Evolutionary conservation across 306 rosid genomes (phyloP).

Genomic region (Gastrolobium bilobum): DNA sequence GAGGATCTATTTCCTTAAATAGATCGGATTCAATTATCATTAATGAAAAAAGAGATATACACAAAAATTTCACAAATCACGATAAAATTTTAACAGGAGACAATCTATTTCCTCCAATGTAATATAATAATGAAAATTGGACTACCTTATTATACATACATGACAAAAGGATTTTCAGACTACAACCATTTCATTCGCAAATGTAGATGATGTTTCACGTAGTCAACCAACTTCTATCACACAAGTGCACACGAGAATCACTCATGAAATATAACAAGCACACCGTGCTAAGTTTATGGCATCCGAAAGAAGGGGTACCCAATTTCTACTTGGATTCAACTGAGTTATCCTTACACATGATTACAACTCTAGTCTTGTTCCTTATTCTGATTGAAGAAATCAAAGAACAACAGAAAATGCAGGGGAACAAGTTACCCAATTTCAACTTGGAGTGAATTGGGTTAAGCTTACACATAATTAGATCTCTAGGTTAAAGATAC

Average conservation of each 20-base stretch:
- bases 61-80: too few species aligned
- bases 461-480: constrained; percentile 49
- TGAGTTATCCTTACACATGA: constrained; percentile 27
- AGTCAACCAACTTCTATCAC: neutral
- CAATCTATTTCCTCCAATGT: too few species aligned
- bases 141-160: neutral
- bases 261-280: neutral
- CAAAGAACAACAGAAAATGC: constrained; percentile 23
- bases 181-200: neutral
- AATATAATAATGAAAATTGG: too few species aligned
- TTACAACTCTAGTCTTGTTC: constrained; percentile 37
- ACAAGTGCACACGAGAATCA: neutral
- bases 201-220: neutral
- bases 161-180: neutral
- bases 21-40: too few species aligned
- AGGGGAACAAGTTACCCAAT: constrained; percentile 42
- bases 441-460: constrained; percentile 31
- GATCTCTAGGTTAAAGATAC: constrained; percentile 43
- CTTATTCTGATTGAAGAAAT: constrained; percentile 22
- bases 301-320: constrained; percentile 7
- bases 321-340: constrained; percentile 3
- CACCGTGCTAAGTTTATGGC: neutral
- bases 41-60: too few species aligned
- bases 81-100: too few species aligned
- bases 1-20: too few species aligned